Conservation (phyloP, 2,329 filamentous ascomycete genomes). For the Cordyceps fumosorosea region DNA sequence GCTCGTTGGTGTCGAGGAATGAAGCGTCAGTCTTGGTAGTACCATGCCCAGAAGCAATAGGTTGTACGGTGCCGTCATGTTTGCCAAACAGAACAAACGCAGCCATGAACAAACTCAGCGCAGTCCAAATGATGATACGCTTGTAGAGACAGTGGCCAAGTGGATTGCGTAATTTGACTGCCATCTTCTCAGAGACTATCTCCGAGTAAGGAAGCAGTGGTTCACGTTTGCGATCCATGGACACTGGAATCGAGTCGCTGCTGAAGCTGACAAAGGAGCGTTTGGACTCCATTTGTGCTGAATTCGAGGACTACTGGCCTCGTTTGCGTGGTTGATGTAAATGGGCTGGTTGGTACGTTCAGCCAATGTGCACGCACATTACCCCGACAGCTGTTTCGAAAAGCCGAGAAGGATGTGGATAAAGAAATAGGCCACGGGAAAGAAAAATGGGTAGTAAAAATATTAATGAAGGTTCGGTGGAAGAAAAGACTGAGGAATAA, state of each 20-base stretch:
- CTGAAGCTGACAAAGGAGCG: slow-evolving; percentile 28
- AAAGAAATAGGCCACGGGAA: neutral
- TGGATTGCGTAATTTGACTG: slow-evolving; percentile 37
- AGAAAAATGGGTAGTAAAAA: neutral
- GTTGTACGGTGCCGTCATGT: slow-evolving; percentile 19
- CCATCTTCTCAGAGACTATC: slow-evolving; percentile 28
- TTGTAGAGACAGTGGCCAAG: slow-evolving; percentile 48
- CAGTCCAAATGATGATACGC: slow-evolving; percentile 44
- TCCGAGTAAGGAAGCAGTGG: slow-evolving; percentile 28
- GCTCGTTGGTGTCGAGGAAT: neutral
- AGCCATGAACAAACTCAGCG: slow-evolving; percentile 35
- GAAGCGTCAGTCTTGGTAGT: neutral
- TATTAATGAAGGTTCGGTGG: neutral
- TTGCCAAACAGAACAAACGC: slow-evolving; percentile 34
- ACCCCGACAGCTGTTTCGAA: neutral
- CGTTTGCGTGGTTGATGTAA: neutral
- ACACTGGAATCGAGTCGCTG: slow-evolving; percentile 29
- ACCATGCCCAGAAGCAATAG: neutral
- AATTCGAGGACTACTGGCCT: neutral
- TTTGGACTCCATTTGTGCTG: slow-evolving; percentile 21
- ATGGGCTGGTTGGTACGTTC: neutral
- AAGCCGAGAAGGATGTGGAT: neutral
- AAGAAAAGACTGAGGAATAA: neutral
- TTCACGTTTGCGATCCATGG: slow-evolving; percentile 25
- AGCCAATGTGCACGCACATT: neutral